Evolutionary conservation across 768 basidiomycete genomes (phyloP), one percentile per base, ranked within the genome.

Genomic region (Tricholoma terreum): DNA sequence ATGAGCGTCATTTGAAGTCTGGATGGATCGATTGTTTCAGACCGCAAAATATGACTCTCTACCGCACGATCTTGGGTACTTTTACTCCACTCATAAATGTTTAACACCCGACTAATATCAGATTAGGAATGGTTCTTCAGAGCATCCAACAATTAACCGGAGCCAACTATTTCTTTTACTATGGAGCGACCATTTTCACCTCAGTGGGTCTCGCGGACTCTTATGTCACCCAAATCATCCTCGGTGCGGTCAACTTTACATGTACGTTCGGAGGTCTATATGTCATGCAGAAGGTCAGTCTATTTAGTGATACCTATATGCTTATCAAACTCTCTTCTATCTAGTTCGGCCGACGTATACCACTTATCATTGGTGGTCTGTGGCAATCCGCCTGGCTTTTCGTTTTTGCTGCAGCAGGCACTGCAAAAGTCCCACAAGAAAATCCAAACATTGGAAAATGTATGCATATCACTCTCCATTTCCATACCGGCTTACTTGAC

Each of bases 231-330:
- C 89, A 92, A 61, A 86, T 90, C 61, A 90, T 92, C 61, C 75
- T 90, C 40, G 87, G 89, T 36, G 80, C 80, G 3, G 86, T 89
- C 67, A 89, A 89, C 70, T 87, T 89, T 63, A 73, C 75, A 48
- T 85, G 84, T 68, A 89, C 86, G 10, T 88, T 88, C 71, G 80
- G 84, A 33, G 89, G 89, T 1, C 69, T 92, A 63, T 90, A 85
- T 68, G 73, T 89, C 53, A 84, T 90, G 81, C 85, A 90, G 68
- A 75, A 76, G 65, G 83, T 80, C 63, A 43, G 77, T 71, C 8
- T 58, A 43, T 38, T 36, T 14, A 19, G 9, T 9, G 55, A 30
- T 40, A n/a, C 24, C 22, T 36, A 4, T 35, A 10, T 53, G 40
- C 42, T 50, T 17, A 36, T 53, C 55, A 48, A 49, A 38, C 50